Percentiles rank a stretch among this genome's conserved stretches.
phyloP scores from a whole-genome alignment of 1,139 yeast species.

The Groenewaldozyma sp. region DNA sequence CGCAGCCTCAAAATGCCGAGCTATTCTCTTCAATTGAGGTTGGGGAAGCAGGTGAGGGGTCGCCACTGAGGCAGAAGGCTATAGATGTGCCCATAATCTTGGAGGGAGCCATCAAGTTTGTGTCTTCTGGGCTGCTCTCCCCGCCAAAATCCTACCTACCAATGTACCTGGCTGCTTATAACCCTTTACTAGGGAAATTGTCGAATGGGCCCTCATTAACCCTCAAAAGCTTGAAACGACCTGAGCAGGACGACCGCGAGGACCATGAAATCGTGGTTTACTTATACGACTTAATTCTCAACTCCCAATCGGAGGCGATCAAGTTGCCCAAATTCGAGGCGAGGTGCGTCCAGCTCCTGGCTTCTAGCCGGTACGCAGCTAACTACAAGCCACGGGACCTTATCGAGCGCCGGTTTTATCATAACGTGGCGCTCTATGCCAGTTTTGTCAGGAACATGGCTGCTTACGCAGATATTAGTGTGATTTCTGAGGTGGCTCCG shows the following conservation, averaged over 20 bases:
- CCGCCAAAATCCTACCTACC: conserved; percentile 30
- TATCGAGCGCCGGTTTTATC: conserved; percentile 48
- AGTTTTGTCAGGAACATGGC: conserved; percentile 51
- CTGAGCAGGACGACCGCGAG: conserved; percentile 32
- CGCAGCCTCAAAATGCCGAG: neutral
- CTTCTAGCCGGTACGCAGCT: conserved; percentile 46
- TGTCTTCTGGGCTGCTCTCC: conserved; percentile 33
- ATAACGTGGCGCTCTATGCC: conserved; percentile 20
- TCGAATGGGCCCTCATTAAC: neutral
- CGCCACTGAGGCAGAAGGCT: too few relatives aligned
- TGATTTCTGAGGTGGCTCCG: conserved; percentile 15
- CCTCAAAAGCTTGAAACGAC: neutral
- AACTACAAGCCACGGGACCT: conserved; percentile 26
- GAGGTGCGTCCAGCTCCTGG: conserved; percentile 35
- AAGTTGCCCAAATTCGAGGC: neutral
- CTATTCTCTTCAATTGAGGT: too few relatives aligned
- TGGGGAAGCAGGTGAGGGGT: neutral
- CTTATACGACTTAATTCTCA: conserved; percentile 38
- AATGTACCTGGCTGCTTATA: conserved; percentile 57
- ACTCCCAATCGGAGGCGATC: neutral
- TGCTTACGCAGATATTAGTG: conserved; percentile 15
- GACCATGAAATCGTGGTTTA: conserved; percentile 35
- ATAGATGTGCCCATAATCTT: neutral
- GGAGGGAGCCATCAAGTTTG: conserved; percentile 28
- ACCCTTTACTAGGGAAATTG: conserved; percentile 26